These are phyloP conservation scores for Coffea canephora DNA, from an alignment of 257 asterid species.

Conservation along the genomic window DNA sequence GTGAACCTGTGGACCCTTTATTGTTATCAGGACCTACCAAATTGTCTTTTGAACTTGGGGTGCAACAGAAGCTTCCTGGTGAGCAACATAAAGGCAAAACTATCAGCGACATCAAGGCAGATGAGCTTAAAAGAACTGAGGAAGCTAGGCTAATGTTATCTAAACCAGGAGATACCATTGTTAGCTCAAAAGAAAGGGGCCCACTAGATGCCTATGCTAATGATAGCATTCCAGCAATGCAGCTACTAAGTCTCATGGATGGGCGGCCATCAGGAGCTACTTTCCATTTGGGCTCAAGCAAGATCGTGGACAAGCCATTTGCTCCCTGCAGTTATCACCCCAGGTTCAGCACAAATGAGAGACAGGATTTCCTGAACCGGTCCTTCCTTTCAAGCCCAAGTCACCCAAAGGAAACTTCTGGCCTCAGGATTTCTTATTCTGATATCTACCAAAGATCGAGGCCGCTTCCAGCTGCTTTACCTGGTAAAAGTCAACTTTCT, in stretches of 20 bases:
- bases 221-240: constrained; percentile 79
- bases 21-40: constrained; percentile 18
- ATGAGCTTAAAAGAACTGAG: constrained; percentile 25
- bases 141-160: neutral
- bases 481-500: constrained; percentile 28
- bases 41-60: constrained; percentile 24
- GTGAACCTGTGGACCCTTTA: constrained; percentile 21
- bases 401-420: constrained; percentile 30
- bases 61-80: constrained; percentile 29
- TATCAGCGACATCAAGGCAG: constrained; percentile 36
- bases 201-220: constrained; percentile 52
- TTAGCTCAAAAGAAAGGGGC: constrained; percentile 26
- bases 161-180: constrained; percentile 23
- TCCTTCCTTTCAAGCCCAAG: constrained; percentile 32
- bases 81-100: constrained; percentile 33
- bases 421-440: constrained; percentile 23
- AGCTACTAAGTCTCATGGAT: constrained; percentile 72
- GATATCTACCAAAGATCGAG: constrained; percentile 36
- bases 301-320: constrained; percentile 44
- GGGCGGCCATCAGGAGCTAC: constrained; percentile 31
- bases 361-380: constrained; percentile 32
- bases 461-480: constrained; percentile 24
- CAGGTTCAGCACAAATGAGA: constrained; percentile 37
- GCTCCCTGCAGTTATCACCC: constrained; percentile 49
- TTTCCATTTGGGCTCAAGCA: constrained; percentile 35